Conservation (phyloP, 2,329 filamentous ascomycete species). For the Aspergillus aculeatus region DNA sequence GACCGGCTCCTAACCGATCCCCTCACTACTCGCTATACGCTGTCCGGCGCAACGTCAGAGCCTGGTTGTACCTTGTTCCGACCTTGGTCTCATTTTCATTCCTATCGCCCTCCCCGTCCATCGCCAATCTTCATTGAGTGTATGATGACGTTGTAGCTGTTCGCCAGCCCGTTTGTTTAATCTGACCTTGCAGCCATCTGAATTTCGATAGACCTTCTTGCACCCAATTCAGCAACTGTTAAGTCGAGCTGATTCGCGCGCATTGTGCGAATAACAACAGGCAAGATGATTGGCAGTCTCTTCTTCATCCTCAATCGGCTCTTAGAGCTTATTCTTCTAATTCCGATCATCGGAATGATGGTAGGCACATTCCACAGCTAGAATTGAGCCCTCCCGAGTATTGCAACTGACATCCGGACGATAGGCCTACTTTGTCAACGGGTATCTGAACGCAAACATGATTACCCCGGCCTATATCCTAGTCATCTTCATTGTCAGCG, state of each 20-base stretch:
- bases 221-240: neutral
- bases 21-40: neutral
- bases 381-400: neutral
- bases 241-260: neutral
- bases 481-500: conserved; percentile 64
- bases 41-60: conserved; percentile 5
- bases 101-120: neutral
- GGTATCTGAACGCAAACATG: conserved; percentile 55
- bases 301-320: conserved; percentile 63
- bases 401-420: neutral
- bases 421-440: conserved; percentile 60
- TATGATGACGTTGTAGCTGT: conserved; percentile 4
- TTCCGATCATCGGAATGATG: conserved; percentile 63
- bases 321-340: conserved; percentile 61
- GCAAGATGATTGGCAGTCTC: conserved; percentile 52
- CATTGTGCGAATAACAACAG: conserved; percentile 8
- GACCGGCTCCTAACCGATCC: conserved; percentile 11
- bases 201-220: neutral
- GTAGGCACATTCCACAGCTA: conserved; percentile 32
- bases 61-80: neutral
- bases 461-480: conserved; percentile 62
- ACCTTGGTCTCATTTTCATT: neutral
- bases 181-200: neutral
- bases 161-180: neutral
- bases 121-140: neutral